phyloP scores from a whole-genome alignment of 345 rosid genomes.

The Xanthoceras sorbifolium region DNA sequence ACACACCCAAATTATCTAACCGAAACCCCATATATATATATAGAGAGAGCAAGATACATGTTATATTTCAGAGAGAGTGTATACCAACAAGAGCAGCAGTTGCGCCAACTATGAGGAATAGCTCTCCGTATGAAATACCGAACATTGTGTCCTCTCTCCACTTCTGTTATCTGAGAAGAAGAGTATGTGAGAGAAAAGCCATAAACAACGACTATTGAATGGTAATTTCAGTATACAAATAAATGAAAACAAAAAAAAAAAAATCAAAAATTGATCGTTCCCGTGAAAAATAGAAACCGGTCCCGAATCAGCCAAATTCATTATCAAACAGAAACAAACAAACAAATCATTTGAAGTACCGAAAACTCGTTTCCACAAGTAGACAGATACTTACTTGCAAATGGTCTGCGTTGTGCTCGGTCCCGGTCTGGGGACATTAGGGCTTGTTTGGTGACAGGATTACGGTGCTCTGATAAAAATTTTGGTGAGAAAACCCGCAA shows the following conservation, averaged over 20 bases:
- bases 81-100: conserved; percentile 70
- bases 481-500: background rate
- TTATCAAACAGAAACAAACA: background rate
- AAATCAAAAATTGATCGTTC: too few relatives aligned
- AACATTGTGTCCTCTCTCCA: conserved; percentile 32
- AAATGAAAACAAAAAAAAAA: too few relatives aligned
- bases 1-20: background rate
- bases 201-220: background rate
- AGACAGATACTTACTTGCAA: too few relatives aligned
- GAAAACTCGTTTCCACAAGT: background rate
- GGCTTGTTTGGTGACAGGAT: background rate
- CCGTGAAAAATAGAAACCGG: too few relatives aligned
- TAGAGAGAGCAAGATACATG: background rate
- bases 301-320: too few relatives aligned
- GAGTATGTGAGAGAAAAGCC: background rate
- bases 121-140: conserved; percentile 70
- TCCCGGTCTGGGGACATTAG: background rate
- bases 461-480: background rate
- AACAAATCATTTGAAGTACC: background rate
- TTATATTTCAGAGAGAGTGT: conserved; percentile 3
- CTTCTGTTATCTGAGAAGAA: background rate
- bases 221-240: background rate
- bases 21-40: background rate
- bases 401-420: too few relatives aligned
- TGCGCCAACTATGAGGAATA: conserved; percentile 62